Conservation (phyloP, 164 flowering plant genomes). For the Macadamia tetraphylla region DNA sequence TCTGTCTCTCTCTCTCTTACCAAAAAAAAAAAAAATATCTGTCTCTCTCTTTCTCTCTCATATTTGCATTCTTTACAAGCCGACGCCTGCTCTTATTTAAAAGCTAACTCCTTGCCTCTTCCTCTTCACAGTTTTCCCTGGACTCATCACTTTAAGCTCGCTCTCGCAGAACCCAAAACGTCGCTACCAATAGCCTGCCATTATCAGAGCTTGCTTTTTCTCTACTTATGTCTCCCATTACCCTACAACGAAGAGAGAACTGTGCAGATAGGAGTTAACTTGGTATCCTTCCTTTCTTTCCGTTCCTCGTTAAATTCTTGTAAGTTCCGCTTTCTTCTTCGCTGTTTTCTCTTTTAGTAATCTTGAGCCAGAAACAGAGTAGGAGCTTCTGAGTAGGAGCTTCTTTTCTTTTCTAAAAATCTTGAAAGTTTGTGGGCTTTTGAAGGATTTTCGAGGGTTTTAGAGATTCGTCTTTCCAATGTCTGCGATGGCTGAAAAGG, state of each 20-base stretch:
- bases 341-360: not conserved
- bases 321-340: not conserved
- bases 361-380: not conserved
- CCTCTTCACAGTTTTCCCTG: not conserved
- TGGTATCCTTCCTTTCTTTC: not conserved
- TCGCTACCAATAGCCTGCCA: not conserved
- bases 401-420: not conserved
- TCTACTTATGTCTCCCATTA: not conserved
- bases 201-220: not conserved
- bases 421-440: not conserved
- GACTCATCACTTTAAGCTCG: not conserved
- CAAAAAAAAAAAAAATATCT: too few species aligned
- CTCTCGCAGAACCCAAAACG: not conserved
- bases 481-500: slow-evolving; percentile 1
- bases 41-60: not conserved
- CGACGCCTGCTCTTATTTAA: not conserved
- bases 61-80: not conserved
- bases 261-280: not conserved
- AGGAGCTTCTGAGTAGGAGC: not conserved
- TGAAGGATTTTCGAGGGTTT: not conserved
- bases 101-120: not conserved
- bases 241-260: not conserved
- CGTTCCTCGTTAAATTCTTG: not conserved
- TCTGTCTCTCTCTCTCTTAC: too few species aligned
- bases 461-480: not conserved